These are phyloP conservation scores for Phytopythium oedochilum DNA, from an alignment of 352 stramenopile genomes.

Conservation along the genomic window DNA sequence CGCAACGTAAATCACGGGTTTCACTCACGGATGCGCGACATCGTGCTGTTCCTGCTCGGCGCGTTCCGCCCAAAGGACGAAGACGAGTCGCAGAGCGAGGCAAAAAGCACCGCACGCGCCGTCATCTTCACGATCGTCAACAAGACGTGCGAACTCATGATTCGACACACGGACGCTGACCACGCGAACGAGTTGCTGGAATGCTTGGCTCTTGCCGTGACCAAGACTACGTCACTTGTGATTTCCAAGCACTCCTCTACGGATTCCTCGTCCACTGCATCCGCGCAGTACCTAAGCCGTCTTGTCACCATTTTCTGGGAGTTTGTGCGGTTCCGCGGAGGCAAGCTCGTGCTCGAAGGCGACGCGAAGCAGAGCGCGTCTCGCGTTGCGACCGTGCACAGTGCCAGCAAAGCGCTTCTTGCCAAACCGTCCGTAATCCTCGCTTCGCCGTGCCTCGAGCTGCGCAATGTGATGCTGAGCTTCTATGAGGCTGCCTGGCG, in stretches of 20 bases:
- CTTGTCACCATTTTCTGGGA: constrained; percentile 48
- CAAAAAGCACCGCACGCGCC: constrained; percentile 18
- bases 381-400: constrained; percentile 40
- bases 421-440: constrained; percentile 35
- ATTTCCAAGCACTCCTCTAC: constrained; percentile 1
- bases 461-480: constrained; percentile 43
- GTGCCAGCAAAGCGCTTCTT: constrained; percentile 37
- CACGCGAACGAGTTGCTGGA: constrained; percentile 66
- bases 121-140: constrained; percentile 66
- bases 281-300: constrained; percentile 65
- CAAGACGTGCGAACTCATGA: constrained; percentile 65
- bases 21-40: constrained; percentile 80
- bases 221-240: constrained; percentile 36
- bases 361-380: constrained; percentile 16
- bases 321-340: constrained; percentile 56
- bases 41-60: constrained; percentile 66
- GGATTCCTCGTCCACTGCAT: constrained; percentile 15
- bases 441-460: constrained; percentile 18
- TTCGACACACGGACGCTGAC: constrained; percentile 65
- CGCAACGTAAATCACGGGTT: constrained; percentile 85
- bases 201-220: constrained; percentile 51
- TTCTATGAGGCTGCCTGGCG: constrained; percentile 65
- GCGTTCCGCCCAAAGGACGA: constrained; percentile 58
- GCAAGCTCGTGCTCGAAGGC: constrained; percentile 37
- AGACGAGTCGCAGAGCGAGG: constrained; percentile 10